Base-by-base conservation (phyloP, 495 filamentous ascomycete genomes). In the Penicillium daleae region DNA sequence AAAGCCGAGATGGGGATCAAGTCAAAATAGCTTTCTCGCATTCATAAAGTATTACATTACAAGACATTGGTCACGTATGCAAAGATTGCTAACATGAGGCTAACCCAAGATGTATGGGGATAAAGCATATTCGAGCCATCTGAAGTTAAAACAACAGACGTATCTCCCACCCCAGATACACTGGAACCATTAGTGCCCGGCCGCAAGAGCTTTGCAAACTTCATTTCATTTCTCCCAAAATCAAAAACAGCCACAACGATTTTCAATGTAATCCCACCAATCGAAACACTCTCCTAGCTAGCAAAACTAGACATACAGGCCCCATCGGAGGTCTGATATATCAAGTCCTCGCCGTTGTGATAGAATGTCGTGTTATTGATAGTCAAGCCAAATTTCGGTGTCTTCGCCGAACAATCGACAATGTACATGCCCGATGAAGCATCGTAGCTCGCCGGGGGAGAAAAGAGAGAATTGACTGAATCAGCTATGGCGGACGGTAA, bases 191-290 rank as follows among this genome's bases (percentile, higher is more conserved):
- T 15, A 49, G 2, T 27, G 26, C 21, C 21, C 21, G 10, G 1
- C 4, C 12, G 21, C 21, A 49, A 22, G 17, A 49, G n/a, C 48
- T 50, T 50, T 13, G 56, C 56, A 31, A 58, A 58, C 33, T 19
- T 22, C 40, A 58, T 29, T 19, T 58, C 22, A 24, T 58, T 32
- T 6, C 22, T 58, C 26, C 56, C 48, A 29, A 22, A 50, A 9
- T 50, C 48, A 50, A 50, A 29, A 13, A 24, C 22, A 27, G 56
- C 24, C 15, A 58, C 56, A 2, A 58, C 56, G 29, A 58, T 58
- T 8, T 58, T 58, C 39, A 49, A 50, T 2, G 21, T 35, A 2
- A 48, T 3, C 29, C 29, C 39, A 31, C 19, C 40, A 35, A 32
- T 26, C 1, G 56, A 29, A 27, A 58, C 39, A 24, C 10, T 8